Percentiles rank a stretch among this genome's conserved stretches.
Conservation (phyloP, 768 basidiomycete species). For the Lactifluus hygrophoroides region DNA sequence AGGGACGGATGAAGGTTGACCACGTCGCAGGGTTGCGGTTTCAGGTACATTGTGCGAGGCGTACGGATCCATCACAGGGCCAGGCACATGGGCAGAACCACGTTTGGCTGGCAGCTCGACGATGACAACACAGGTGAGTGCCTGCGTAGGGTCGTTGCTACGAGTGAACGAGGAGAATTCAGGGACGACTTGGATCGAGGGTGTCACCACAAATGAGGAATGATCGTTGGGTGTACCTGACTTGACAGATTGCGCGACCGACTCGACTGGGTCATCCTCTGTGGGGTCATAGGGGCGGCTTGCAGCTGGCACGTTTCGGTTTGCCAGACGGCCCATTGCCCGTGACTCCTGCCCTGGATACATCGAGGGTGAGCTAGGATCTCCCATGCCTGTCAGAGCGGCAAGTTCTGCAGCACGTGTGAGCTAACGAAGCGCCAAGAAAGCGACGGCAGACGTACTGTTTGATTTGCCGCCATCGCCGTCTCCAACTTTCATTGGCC, state of each 20-base stretch:
- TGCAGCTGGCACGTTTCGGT: constrained; percentile 18
- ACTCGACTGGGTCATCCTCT: constrained; percentile 82
- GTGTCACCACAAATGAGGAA: constrained; percentile 73
- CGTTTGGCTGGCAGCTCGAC: constrained; percentile 86
- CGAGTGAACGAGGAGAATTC: constrained; percentile 82
- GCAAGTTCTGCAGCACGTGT: constrained; percentile 66
- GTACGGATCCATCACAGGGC: constrained; percentile 39
- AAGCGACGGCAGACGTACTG: constrained; percentile 50
- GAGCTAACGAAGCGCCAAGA: constrained; percentile 1
- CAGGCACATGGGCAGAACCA: constrained; percentile 23
- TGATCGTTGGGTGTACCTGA: constrained; percentile 32
- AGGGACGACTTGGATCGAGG: constrained; percentile 87
- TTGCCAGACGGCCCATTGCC: constrained; percentile 29
- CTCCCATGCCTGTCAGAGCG: constrained; percentile 83
- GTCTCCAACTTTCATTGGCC: constrained; percentile 94
- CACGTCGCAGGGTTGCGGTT: constrained; percentile 21
- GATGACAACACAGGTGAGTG: constrained; percentile 87
- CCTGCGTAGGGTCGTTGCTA: constrained; percentile 60
- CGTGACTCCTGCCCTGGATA: constrained; percentile 68
- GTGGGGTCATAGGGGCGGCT: constrained; percentile 45
- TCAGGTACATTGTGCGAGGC: constrained; percentile 18
- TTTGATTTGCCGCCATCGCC: constrained; percentile 80
- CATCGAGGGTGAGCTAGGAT: constrained; percentile 42
- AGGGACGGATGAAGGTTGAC: constrained; percentile 28
- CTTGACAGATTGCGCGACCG: constrained; percentile 37